phyloP scores from a whole-genome alignment of 2,329 filamentous ascomycete genomes.

The Beauveria sp. region DNA sequence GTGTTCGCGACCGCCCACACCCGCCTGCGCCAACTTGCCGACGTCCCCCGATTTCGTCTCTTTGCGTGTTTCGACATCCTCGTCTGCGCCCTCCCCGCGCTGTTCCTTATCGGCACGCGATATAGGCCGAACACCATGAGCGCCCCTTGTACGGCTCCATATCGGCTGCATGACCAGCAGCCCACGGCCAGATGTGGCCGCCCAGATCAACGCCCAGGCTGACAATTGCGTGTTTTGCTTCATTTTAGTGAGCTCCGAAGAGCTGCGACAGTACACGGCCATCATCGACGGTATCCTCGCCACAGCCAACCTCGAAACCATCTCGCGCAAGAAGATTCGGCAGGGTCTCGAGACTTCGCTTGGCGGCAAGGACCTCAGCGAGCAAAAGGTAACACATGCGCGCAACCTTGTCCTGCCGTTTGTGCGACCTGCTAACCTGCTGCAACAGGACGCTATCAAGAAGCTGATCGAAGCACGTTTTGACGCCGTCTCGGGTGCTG shows the following conservation, averaged over 20 bases:
- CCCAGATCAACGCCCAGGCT: not conserved
- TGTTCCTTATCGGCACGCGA: not conserved
- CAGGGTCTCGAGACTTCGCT: constrained; percentile 46
- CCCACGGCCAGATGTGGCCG: not conserved
- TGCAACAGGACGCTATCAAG: constrained; percentile 57
- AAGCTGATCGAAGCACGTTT: constrained; percentile 66
- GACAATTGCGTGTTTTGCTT: not conserved
- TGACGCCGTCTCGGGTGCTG: constrained; percentile 53
- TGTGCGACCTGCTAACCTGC: not conserved
- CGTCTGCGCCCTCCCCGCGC: not conserved
- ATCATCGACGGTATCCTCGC: constrained; percentile 54
- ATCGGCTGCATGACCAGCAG: not conserved
- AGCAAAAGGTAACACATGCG: constrained; percentile 43
- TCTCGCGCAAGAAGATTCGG: constrained; percentile 56
- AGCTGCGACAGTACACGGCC: constrained; percentile 44
- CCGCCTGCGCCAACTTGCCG: not conserved
- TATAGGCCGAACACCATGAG: constrained; percentile 16
- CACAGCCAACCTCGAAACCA: constrained; percentile 52
- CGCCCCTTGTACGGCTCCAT: constrained; percentile 17
- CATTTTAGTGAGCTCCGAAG: constrained; percentile 39
- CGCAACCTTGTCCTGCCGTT: not conserved
- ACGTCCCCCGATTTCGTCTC: not conserved
- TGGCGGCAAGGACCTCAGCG: constrained; percentile 48
- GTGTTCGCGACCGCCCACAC: not conserved
- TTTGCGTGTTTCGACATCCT: not conserved